Conservation (phyloP, 176 grass and related monocot species). For the Ananas comosus region DNA sequence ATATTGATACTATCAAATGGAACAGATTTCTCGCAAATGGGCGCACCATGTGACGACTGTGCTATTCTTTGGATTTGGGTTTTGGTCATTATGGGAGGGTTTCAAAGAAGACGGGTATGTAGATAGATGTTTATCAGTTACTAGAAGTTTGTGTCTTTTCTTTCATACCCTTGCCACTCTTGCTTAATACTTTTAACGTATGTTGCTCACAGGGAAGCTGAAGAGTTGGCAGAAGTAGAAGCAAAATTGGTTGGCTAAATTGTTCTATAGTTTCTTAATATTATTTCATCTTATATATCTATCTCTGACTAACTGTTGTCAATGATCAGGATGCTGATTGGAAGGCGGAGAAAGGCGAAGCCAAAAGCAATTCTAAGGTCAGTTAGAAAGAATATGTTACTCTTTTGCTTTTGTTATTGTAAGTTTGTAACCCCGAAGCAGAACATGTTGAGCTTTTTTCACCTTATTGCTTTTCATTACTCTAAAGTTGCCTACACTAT, state of each 20-base stretch:
- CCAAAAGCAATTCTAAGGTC: slow-evolving; percentile 70
- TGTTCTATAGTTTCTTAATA: slow-evolving; percentile 13
- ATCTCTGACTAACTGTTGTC: slow-evolving; percentile 20
- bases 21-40: slow-evolving; percentile 96
- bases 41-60: slow-evolving; percentile 89
- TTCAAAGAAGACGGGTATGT: slow-evolving; percentile 79
- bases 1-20: neutral
- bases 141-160: slow-evolving; percentile 8
- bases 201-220: slow-evolving; percentile 44
- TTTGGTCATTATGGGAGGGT: slow-evolving; percentile 96
- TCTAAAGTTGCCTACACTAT: neutral
- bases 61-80: slow-evolving; percentile 81
- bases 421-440: neutral
- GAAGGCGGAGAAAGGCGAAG: slow-evolving; percentile 55
- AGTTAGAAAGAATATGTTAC: slow-evolving; percentile 5
- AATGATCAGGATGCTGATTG: slow-evolving; percentile 67
- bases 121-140: neutral
- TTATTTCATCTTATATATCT: slow-evolving; percentile 9
- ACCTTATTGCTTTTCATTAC: neutral
- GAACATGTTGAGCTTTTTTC: neutral
- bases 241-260: slow-evolving; percentile 62
- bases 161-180: slow-evolving; percentile 10
- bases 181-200: slow-evolving; percentile 7
- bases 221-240: slow-evolving; percentile 91
- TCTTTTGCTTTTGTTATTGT: slow-evolving; percentile 3